Evolutionary conservation across 108 stramenopile species (phyloP).

Genomic region (Schizochytrium sp.): DNA sequence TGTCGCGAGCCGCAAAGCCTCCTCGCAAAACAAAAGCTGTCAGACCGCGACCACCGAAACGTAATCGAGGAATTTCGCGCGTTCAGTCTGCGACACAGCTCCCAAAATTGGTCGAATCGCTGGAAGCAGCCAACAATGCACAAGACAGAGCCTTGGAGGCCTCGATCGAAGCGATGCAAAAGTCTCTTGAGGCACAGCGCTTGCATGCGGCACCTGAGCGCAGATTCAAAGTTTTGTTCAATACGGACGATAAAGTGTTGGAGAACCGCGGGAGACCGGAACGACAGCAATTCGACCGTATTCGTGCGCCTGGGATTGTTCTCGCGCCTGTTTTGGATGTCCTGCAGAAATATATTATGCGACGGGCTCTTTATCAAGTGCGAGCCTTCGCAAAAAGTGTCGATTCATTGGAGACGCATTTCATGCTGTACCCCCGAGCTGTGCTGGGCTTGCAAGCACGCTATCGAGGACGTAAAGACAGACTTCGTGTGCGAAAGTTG

Average conservation of each 20-base stretch:
- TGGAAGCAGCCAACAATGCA: neutral
- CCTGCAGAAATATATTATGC: neutral
- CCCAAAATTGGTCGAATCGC: neutral
- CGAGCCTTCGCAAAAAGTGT: neutral
- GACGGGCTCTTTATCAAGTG: neutral
- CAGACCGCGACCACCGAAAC: neutral
- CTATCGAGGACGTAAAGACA: neutral
- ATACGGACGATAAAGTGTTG: no score
- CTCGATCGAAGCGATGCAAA: neutral
- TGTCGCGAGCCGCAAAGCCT: neutral
- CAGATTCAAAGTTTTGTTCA: no score
- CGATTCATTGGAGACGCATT: neutral
- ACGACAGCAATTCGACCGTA: neutral
- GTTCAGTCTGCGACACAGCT: neutral
- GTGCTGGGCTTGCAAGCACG: neutral
- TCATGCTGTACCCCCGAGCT: neutral
- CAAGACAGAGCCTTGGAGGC: neutral
- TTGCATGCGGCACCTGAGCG: no score
- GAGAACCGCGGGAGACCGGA: no score
- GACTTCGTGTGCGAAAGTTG: neutral
- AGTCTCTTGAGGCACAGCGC: neutral
- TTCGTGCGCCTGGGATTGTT: neutral
- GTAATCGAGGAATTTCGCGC: neutral
- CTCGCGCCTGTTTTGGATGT: neutral
- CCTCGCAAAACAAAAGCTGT: neutral